Conservation (phyloP, 345 rosid species). For the Aegle marmelos region DNA sequence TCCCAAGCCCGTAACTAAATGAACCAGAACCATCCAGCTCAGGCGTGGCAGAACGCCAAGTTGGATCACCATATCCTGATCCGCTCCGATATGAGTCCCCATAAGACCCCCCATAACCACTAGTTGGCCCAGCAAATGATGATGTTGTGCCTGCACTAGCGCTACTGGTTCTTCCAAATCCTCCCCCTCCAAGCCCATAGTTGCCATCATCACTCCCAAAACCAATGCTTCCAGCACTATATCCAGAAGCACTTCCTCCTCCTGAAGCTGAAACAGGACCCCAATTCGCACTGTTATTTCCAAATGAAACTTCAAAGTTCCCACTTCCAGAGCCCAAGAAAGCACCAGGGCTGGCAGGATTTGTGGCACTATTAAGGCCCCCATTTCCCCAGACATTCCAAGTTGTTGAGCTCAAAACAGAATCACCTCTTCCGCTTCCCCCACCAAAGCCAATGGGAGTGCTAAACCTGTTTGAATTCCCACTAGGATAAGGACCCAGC, state of each 20-base stretch:
- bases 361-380: constrained; percentile 35
- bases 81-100: constrained; percentile 59
- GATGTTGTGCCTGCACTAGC: constrained; percentile 44
- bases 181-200: constrained; percentile 45
- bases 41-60: constrained; percentile 68
- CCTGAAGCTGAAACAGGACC: constrained; percentile 44
- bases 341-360: constrained; percentile 44
- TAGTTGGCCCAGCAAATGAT: constrained; percentile 55
- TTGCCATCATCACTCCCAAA: constrained; percentile 39
- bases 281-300: constrained; percentile 75
- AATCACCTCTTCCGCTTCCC: constrained; percentile 51
- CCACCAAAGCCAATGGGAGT: constrained; percentile 65
- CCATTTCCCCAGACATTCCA: constrained; percentile 87
- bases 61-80: constrained; percentile 67
- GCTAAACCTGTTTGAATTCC: constrained; percentile 59
- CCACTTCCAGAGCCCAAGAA: constrained; percentile 50
- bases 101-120: constrained; percentile 56
- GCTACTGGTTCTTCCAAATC: constrained; percentile 59
- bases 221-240: constrained; percentile 29
- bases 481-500: constrained; percentile 49
- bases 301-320: constrained; percentile 58
- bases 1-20: constrained; percentile 63
- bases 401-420: constrained; percentile 51
- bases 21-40: constrained; percentile 66
- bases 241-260: constrained; percentile 39